These are phyloP conservation scores for Coniella lustricola DNA, from an alignment of 2,329 filamentous ascomycete species.

Conservation along the genomic window DNA sequence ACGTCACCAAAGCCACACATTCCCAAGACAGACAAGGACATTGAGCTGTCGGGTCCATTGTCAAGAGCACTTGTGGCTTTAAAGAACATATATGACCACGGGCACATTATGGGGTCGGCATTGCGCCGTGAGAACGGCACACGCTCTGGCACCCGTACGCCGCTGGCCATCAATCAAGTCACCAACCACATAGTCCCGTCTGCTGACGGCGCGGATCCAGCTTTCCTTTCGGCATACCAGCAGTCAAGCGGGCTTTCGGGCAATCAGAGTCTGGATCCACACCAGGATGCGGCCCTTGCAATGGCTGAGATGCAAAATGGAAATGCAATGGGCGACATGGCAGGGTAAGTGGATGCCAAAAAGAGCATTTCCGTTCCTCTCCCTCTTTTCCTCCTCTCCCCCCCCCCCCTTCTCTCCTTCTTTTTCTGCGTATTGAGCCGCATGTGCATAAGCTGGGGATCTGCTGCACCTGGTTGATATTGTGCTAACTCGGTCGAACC, in stretches of 20 bases:
- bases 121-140: conserved; percentile 42
- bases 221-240: conserved; percentile 11
- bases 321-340: conserved; percentile 38
- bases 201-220: conserved; percentile 5
- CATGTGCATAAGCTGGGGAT: background rate
- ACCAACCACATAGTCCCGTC: conserved; percentile 12
- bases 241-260: conserved; percentile 17
- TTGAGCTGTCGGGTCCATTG: conserved; percentile 55
- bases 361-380: no score
- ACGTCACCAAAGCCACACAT: conserved; percentile 47
- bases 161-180: conserved; percentile 26
- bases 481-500: conserved; percentile 6
- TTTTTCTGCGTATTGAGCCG: background rate
- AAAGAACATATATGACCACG: conserved; percentile 61
- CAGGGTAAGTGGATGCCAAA: conserved; percentile 25
- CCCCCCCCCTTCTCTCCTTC: background rate
- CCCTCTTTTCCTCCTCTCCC: background rate
- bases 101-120: conserved; percentile 44
- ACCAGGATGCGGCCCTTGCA: conserved; percentile 55
- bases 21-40: conserved; percentile 49
- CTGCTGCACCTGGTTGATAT: no score
- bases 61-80: conserved; percentile 54
- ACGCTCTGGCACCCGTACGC: conserved; percentile 39
- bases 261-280: conserved; percentile 37
- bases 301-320: conserved; percentile 62